These are phyloP conservation scores for Colletotrichum cuscutae DNA, from an alignment of 2,329 filamentous ascomycete genomes.

Conservation along the genomic window DNA sequence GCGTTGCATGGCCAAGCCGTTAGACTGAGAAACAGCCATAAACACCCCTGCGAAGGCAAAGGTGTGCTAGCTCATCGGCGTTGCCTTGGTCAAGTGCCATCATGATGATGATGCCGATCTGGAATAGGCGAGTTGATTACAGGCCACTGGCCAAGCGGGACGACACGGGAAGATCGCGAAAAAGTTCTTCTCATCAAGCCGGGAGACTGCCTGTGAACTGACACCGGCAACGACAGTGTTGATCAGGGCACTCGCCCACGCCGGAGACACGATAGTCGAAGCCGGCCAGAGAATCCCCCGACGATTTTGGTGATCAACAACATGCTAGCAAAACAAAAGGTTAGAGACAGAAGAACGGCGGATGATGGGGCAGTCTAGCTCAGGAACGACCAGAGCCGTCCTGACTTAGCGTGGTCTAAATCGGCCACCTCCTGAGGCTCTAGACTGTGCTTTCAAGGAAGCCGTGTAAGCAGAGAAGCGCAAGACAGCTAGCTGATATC, in stretches of 20 bases:
- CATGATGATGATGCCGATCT: not conserved
- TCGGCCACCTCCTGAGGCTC: not conserved
- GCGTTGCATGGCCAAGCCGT: conserved; percentile 32
- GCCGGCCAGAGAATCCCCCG: not conserved
- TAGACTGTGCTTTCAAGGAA: conserved; percentile 2
- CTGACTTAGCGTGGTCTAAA: conserved; percentile 16
- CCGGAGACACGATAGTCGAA: not conserved
- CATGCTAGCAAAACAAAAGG: not conserved
- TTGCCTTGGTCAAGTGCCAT: conserved; percentile 1
- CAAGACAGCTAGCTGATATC: not conserved
- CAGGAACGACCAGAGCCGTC: conserved; percentile 22
- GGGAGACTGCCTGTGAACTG: not conserved
- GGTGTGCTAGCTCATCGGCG: not conserved
- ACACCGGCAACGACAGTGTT: not conserved
- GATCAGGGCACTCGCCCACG: not conserved
- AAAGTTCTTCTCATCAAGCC: not conserved
- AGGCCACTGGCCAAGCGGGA: not conserved
- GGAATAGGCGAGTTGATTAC: not conserved
- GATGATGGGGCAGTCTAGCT: conserved; percentile 7
- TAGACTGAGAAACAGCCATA: conserved; percentile 20
- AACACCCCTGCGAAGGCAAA: conserved; percentile 18
- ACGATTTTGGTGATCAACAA: not conserved
- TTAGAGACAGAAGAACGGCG: not conserved
- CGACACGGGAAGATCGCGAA: not conserved
- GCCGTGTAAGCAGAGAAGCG: not conserved